phyloP scores from a whole-genome alignment of 2,329 filamentous ascomycete genomes.

The Verticillium dahliae region DNA sequence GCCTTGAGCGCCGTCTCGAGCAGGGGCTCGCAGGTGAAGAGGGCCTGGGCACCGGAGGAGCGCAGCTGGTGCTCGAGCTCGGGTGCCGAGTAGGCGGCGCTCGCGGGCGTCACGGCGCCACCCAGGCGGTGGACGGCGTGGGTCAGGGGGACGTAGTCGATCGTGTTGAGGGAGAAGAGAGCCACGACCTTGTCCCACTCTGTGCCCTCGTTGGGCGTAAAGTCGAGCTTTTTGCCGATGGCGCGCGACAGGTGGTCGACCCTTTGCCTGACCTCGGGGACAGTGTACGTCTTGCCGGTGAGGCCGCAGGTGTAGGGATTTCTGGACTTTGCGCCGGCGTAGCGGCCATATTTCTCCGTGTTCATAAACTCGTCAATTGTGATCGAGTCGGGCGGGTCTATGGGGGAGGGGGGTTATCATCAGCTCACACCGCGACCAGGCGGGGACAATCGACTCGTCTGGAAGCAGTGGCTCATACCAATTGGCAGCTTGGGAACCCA shows the following conservation, averaged over 20 bases:
- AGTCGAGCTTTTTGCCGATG: conserved; percentile 64
- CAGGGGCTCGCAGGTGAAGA: conserved; percentile 64
- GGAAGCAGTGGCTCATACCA: conserved; percentile 26
- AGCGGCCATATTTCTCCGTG: conserved; percentile 63
- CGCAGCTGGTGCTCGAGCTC: conserved; percentile 69
- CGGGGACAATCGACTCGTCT: too few relatives aligned
- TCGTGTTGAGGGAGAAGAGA: conserved; percentile 74
- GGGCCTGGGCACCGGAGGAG: conserved; percentile 59
- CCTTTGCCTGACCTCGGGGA: conserved; percentile 56
- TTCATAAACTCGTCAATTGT: conserved; percentile 72
- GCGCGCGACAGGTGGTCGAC: conserved; percentile 62
- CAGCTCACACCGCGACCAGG: neutral
- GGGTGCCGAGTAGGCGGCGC: conserved; percentile 62
- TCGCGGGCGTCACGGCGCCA: conserved; percentile 69
- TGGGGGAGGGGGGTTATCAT: neutral
- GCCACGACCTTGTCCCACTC: conserved; percentile 79
- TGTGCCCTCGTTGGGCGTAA: conserved; percentile 60
- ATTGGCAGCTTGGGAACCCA: conserved; percentile 56
- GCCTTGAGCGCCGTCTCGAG: conserved; percentile 57
- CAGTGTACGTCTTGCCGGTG: conserved; percentile 60
- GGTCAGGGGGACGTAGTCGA: conserved; percentile 67
- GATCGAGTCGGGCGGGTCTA: conserved; percentile 64
- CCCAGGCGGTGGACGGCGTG: conserved; percentile 70
- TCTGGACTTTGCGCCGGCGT: conserved; percentile 53
- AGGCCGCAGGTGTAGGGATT: conserved; percentile 74